Percentiles rank a stretch among this genome's conserved stretches.
Evolutionary conservation across 345 rosid species (phyloP).

Genomic region (Carallia pectinifolia): DNA sequence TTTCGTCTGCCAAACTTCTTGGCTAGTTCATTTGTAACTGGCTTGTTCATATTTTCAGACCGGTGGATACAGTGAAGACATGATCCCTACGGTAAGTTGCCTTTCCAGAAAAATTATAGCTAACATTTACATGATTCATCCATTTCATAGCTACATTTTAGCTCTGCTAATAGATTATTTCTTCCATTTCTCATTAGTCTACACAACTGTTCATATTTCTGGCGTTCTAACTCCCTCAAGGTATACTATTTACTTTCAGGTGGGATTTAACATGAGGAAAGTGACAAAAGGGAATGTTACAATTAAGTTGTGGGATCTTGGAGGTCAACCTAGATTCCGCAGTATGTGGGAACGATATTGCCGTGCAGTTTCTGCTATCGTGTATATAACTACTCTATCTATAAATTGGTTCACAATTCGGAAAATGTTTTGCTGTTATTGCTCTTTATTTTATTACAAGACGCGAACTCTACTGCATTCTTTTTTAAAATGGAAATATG

Average conservation of each 20-base stretch:
- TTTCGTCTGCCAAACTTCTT: conserved; percentile 4
- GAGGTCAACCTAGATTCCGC: conserved; percentile 89
- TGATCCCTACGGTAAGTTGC: conserved; percentile 73
- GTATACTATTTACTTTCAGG: conserved; percentile 47
- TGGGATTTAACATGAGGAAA: conserved; percentile 85
- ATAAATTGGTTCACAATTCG: too few species aligned
- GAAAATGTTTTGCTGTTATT: too few species aligned
- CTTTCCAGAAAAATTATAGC: conserved; percentile 2
- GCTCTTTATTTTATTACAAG: too few species aligned
- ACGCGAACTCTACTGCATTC: too few species aligned
- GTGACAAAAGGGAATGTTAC: conserved; percentile 84
- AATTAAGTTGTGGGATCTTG: conserved; percentile 88
- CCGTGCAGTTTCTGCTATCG: conserved; percentile 86
- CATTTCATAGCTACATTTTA: neutral
- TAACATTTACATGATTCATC: neutral
- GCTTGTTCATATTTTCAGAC: conserved; percentile 41
- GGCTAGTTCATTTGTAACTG: conserved; percentile 17
- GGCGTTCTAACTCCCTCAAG: neutral
- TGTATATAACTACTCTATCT: conserved; percentile 41
- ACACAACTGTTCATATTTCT: neutral
- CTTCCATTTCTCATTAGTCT: neutral
- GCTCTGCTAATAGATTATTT: neutral
- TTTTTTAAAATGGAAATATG: neutral
- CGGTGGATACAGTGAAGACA: conserved; percentile 89
- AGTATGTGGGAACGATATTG: conserved; percentile 97